These are phyloP conservation scores for Marchantia paleacea DNA, from an alignment of 225 moss, liverwort and hornwort genomes.

Conservation along the genomic window DNA sequence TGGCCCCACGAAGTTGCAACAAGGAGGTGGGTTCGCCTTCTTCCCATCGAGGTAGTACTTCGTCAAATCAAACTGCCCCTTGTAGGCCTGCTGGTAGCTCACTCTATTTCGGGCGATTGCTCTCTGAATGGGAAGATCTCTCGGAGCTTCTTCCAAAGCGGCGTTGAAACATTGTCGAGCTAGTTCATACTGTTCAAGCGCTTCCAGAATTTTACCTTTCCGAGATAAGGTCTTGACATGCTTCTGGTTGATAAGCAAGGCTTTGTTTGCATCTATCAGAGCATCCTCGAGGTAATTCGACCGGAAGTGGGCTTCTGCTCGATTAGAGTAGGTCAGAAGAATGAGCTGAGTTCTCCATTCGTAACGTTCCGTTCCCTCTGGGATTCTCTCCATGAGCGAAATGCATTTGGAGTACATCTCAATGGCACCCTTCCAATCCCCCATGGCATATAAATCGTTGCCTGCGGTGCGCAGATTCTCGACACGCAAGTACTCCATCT, in stretches of 20 bases:
- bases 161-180: constrained; percentile 32
- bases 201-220: constrained; percentile 73
- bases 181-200: constrained; percentile 60
- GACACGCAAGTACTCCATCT: constrained; percentile 7
- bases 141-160: constrained; percentile 26
- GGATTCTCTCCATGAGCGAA: constrained; percentile 1
- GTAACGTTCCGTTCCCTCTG: neutral
- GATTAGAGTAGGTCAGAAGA: constrained; percentile 72
- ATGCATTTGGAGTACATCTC: constrained; percentile 70
- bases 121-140: constrained; percentile 12
- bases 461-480: constrained; percentile 57
- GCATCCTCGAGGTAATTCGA: constrained; percentile 57
- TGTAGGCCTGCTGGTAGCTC: constrained; percentile 4
- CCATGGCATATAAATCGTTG: constrained; percentile 53
- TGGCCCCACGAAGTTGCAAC: constrained; percentile 75
- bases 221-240: constrained; percentile 74
- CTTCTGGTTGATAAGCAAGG: constrained; percentile 54
- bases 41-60: constrained; percentile 6
- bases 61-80: constrained; percentile 17
- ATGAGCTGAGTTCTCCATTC: constrained; percentile 7
- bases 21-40: constrained; percentile 53
- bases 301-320: constrained; percentile 71
- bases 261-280: constrained; percentile 61
- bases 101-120: neutral
- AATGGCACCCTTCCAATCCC: constrained; percentile 61